These are phyloP conservation scores for Melastoma candidum DNA, from an alignment of 441 rosid species.

Conservation along the genomic window DNA sequence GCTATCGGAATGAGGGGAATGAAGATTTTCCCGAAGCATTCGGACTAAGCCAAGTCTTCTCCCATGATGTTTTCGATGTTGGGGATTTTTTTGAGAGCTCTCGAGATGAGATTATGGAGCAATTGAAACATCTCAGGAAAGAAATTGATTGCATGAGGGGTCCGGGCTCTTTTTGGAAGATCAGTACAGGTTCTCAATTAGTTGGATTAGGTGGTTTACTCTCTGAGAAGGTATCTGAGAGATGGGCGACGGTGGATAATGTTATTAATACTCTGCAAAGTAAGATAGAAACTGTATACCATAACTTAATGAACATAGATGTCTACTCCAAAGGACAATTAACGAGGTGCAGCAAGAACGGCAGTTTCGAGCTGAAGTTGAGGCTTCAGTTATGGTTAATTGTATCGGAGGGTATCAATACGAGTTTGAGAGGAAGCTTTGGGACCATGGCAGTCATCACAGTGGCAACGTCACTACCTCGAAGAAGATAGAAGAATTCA, in stretches of 20 bases:
- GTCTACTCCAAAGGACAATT: constrained; percentile 28
- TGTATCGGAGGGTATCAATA: constrained; percentile 45
- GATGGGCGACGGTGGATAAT: constrained; percentile 37
- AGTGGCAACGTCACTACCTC: constrained; percentile 23
- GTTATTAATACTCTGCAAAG: constrained; percentile 37
- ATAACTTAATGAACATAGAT: constrained; percentile 25
- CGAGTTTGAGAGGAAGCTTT: constrained; percentile 41
- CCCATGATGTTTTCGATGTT: background rate
- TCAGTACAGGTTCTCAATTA: constrained; percentile 24
- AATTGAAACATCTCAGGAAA: constrained; percentile 45
- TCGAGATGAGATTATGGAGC: constrained; percentile 32
- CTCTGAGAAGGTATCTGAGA: constrained; percentile 31
- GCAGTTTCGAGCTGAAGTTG: constrained; percentile 41
- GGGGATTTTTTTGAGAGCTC: constrained; percentile 32
- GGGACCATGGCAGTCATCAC: constrained; percentile 32
- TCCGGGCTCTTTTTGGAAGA: constrained; percentile 24
- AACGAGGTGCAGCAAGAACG: constrained; percentile 44
- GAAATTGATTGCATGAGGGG: constrained; percentile 44
- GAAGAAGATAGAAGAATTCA: constrained; percentile 52
- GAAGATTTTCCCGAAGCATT: constrained; percentile 10
- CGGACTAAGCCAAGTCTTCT: no score
- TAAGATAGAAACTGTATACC: constrained; percentile 32
- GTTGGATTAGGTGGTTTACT: constrained; percentile 37
- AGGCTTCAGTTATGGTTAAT: constrained; percentile 33
- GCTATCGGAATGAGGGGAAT: constrained; percentile 26